Conservation (phyloP, 768 basidiomycete genomes). For the Plicaturopsis crispa region DNA sequence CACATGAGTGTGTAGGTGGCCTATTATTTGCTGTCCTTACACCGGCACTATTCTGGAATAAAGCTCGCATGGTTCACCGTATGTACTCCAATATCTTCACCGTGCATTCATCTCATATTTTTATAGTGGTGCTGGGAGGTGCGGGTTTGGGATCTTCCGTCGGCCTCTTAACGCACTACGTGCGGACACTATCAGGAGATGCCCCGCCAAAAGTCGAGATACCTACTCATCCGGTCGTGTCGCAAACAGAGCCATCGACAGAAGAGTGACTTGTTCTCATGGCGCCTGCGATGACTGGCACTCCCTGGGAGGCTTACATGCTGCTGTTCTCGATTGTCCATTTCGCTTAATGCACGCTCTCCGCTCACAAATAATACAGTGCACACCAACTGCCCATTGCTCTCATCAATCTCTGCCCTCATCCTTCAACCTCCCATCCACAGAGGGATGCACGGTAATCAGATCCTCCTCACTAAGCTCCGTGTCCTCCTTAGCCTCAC, state of each 20-base stretch:
- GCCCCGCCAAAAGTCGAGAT: slow-evolving; percentile 32
- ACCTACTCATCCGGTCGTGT: slow-evolving; percentile 10
- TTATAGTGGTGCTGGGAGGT: slow-evolving; percentile 64
- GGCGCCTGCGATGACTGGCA: too few relatives aligned
- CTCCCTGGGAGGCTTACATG: too few relatives aligned
- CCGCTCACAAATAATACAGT: too few relatives aligned
- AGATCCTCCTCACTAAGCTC: slow-evolving; percentile 38
- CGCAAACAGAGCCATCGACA: background rate
- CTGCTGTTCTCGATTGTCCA: too few relatives aligned
- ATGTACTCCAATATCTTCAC: too few relatives aligned
- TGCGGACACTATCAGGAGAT: slow-evolving; percentile 47
- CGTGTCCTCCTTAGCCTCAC: slow-evolving; percentile 9
- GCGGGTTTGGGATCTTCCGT: slow-evolving; percentile 57
- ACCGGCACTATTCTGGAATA: slow-evolving; percentile 70
- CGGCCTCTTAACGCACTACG: slow-evolving; percentile 53
- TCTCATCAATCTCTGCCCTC: slow-evolving; percentile 24
- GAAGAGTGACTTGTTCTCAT: too few relatives aligned
- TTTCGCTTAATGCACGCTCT: too few relatives aligned
- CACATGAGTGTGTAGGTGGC: too few relatives aligned
- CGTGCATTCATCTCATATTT: too few relatives aligned
- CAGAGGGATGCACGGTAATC: slow-evolving; percentile 47
- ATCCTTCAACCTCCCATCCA: slow-evolving; percentile 65
- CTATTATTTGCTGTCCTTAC: slow-evolving; percentile 55
- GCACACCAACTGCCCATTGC: too few relatives aligned
- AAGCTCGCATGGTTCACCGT: slow-evolving; percentile 57